Base-by-base conservation (phyloP, 441 rosid species). In the Populus hybrid region DNA sequence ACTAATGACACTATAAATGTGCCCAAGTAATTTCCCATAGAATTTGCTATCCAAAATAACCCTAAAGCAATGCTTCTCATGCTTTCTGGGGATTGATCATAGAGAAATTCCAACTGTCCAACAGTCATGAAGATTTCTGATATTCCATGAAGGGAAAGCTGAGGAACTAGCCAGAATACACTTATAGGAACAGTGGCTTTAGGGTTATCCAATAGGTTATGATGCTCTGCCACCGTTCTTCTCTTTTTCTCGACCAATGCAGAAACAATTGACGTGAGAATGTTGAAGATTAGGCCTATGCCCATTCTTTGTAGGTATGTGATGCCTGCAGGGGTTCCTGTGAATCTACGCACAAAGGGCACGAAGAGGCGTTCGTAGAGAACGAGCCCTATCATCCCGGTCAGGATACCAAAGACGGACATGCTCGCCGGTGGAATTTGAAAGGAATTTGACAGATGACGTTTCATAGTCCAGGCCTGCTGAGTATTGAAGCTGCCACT, bases 381-480 rank as follows among this genome's bases (percentile, higher is more conserved):
- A 35, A 79, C 86, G 1, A 89, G 82, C 18, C 91, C 90, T 0
- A 42, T 23, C 18, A 89, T 80, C 86, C 84, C 64, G 26, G 90
- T 85, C 42, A 85, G 11, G 73, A 69, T 75, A 78, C 81, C 65
- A 69, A 90, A 89, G 81, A 87, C 34, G 59, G 92, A 83, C 68
- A 90, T 74, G 67, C 85, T 82, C n/a, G 92, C 94, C 0, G 94
- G 88, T 9, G 90, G 91, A 81, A 91, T 85, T 83, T 88, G 75
- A 82, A 91, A 89, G 71, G 91, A 86, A 26, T 23, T 79, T 1
- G 88, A 76, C 38, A 91, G 36, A 77, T 83, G 90, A 9, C 89
- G 86, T 75, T 91, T 84, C 92, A 91, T 89, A 38, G 88, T 78
- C 24, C 85, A 82, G 42, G 92, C 94, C 79, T 91, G 94, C 66